Evolutionary conservation across 1,139 yeast species (phyloP).

Genomic region (Scheffersomyces titani): DNA sequence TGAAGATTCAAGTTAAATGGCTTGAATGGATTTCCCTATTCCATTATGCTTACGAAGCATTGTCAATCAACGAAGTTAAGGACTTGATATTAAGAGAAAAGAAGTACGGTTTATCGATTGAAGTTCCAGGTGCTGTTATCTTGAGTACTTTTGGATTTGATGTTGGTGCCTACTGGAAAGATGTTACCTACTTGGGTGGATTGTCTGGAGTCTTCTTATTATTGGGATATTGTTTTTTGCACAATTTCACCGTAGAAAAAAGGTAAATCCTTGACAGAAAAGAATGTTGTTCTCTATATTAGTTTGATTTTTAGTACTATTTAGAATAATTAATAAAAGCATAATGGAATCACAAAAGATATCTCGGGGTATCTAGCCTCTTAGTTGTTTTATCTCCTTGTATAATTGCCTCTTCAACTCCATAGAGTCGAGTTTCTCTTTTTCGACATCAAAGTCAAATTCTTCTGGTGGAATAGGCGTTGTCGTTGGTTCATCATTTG

Average conservation of each 20-base stretch:
- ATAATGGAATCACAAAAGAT: not conserved
- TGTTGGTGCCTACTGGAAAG: constrained; percentile 72
- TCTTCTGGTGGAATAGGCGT: constrained; percentile 20
- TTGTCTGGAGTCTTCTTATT: constrained; percentile 55
- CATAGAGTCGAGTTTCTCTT: constrained; percentile 47
- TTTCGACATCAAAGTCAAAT: constrained; percentile 61
- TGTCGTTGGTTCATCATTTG: constrained; percentile 69
- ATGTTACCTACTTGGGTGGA: constrained; percentile 54
- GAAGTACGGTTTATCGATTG: constrained; percentile 90
- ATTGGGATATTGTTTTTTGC: constrained; percentile 74
- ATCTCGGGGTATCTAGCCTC: not conserved
- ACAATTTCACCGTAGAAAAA: constrained; percentile 71
- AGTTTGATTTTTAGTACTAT: not conserved
- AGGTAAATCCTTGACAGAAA: constrained; percentile 38
- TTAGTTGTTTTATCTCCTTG: constrained; percentile 49
- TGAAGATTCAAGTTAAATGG: constrained; percentile 72
- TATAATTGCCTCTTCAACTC: constrained; percentile 57
- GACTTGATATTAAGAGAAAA: constrained; percentile 81
- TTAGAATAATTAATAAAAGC: not conserved
- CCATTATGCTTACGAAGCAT: constrained; percentile 94
- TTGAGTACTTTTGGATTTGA: constrained; percentile 92
- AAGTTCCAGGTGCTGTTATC: constrained; percentile 98
- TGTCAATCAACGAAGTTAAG: constrained; percentile 91
- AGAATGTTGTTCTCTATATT: not conserved
- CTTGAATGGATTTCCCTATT: constrained; percentile 84